Percentiles rank a stretch among this genome's conserved stretches.
These are phyloP conservation scores for Epichloe aotearoae DNA, from an alignment of 2,329 filamentous ascomycete species.

Conservation along the genomic window DNA sequence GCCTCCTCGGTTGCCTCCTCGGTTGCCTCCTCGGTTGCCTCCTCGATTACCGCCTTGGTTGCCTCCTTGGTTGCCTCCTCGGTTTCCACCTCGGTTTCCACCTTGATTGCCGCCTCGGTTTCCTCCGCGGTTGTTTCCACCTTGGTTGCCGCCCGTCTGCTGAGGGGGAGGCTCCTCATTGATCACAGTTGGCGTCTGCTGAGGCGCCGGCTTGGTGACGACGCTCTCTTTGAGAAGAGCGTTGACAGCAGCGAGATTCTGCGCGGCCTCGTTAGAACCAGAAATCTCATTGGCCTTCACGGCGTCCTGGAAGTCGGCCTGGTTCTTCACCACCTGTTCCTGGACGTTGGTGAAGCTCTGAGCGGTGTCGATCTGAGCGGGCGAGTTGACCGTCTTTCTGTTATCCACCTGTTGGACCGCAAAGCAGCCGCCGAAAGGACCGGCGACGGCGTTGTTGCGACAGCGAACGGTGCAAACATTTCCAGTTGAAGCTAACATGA, in stretches of 20 bases:
- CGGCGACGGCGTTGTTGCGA: constrained; percentile 42
- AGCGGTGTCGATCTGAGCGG: constrained; percentile 31
- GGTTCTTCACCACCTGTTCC: constrained; percentile 36
- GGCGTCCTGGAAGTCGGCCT: constrained; percentile 31
- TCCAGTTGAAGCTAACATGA: constrained; percentile 34
- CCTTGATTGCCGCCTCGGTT: background rate
- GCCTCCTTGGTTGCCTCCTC: background rate
- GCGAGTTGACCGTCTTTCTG: constrained; percentile 26
- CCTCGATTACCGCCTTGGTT: background rate
- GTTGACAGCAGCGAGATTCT: constrained; percentile 25
- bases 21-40: background rate
- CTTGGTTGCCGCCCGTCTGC: constrained; percentile 2
- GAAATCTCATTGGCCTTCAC: constrained; percentile 30
- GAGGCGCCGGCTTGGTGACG: constrained; percentile 17
- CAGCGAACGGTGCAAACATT: constrained; percentile 46
- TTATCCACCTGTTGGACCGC: constrained; percentile 40
- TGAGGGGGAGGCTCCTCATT: background rate
- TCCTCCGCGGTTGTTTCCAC: constrained; percentile 2
- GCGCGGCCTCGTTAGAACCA: constrained; percentile 15
- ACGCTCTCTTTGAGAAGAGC: constrained; percentile 20
- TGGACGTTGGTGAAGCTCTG: constrained; percentile 31
- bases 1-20: fast-evolving
- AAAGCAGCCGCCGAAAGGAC: constrained; percentile 46
- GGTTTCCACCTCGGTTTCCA: background rate
- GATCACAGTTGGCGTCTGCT: constrained; percentile 19